phyloP scores from a whole-genome alignment of 192 early-diverging fungal species.

The Linnemannia exigua region DNA sequence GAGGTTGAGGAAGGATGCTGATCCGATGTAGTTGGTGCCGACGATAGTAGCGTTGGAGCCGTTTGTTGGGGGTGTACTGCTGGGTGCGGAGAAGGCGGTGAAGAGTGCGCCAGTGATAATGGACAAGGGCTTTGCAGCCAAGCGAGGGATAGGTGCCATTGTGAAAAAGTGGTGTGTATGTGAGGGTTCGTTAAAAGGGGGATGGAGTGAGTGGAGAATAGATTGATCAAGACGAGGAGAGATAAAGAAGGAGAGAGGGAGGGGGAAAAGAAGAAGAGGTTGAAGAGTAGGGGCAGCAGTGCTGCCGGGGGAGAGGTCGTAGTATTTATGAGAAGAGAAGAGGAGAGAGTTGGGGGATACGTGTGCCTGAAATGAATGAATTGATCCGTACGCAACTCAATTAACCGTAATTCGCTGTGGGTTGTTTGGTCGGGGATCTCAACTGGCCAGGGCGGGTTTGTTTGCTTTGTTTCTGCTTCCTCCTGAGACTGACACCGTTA shows the following conservation, averaged over 20 bases:
- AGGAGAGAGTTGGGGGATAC: not conserved
- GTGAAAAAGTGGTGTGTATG: too few relatives aligned
- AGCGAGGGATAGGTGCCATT: conserved; percentile 49
- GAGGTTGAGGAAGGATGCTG: conserved; percentile 42
- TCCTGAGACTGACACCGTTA: not conserved
- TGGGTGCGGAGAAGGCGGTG: conserved; percentile 42
- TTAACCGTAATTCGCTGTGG: not conserved
- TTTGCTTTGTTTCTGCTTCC: not conserved
- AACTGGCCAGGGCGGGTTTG: not conserved
- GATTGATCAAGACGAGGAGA: not conserved
- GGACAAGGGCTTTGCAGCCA: conserved; percentile 38
- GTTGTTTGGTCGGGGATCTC: not conserved
- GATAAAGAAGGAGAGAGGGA: not conserved
- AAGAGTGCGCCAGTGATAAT: conserved; percentile 53
- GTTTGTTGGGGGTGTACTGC: conserved; percentile 39
- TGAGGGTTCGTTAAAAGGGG: too few relatives aligned
- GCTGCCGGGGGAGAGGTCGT: not conserved
- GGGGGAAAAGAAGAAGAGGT: not conserved
- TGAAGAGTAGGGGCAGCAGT: not conserved
- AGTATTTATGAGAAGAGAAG: not conserved
- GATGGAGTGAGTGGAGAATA: not conserved
- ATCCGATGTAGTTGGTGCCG: conserved; percentile 38
- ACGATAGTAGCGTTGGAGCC: conserved; percentile 43
- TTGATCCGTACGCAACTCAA: not conserved
- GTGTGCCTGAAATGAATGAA: conserved; percentile 2